Percentiles rank a stretch among this genome's conserved stretches.
Conservation (phyloP, 192 early-diverging fungal genomes). For the Geosiphon pyriformis region DNA sequence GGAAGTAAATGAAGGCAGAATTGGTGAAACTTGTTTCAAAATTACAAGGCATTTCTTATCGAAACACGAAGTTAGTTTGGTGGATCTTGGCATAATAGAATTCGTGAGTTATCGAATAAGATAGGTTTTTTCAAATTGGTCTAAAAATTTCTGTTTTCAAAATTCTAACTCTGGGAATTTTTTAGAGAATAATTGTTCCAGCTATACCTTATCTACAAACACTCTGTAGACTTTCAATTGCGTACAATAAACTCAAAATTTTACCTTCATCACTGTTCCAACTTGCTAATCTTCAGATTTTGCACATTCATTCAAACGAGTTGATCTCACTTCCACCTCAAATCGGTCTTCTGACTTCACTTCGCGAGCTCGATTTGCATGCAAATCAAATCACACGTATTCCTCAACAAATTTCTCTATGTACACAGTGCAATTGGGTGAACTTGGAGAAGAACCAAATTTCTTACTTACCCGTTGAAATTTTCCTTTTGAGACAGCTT, state of each 20-base stretch:
- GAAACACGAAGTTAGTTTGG: conserved; percentile 3
- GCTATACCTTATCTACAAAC: conserved; percentile 30
- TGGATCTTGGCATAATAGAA: not conserved
- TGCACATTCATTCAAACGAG: conserved; percentile 32
- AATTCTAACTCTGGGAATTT: no score
- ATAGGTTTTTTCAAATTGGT: not conserved
- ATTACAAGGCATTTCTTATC: conserved; percentile 1
- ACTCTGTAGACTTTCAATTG: conserved; percentile 26
- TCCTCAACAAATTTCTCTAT: conserved; percentile 28
- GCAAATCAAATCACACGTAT: conserved; percentile 28
- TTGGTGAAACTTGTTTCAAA: not conserved
- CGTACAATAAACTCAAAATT: conserved; percentile 29
- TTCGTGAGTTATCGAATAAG: not conserved
- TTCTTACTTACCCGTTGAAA: conserved; percentile 25
- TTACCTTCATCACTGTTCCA: conserved; percentile 31
- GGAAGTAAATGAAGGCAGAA: not conserved
- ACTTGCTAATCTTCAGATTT: conserved; percentile 26
- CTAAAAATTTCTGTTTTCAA: no score
- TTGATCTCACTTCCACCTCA: conserved; percentile 28
- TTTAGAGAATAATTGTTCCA: conserved; percentile 32
- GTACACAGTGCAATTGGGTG: conserved; percentile 18
- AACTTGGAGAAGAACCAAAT: conserved; percentile 36
- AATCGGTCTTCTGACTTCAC: conserved; percentile 21
- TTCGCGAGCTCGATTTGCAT: conserved; percentile 31
- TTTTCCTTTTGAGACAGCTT: conserved; percentile 14